These are phyloP conservation scores for Phanerodontia chrysosporium DNA, from an alignment of 768 basidiomycete genomes.

Conservation along the genomic window DNA sequence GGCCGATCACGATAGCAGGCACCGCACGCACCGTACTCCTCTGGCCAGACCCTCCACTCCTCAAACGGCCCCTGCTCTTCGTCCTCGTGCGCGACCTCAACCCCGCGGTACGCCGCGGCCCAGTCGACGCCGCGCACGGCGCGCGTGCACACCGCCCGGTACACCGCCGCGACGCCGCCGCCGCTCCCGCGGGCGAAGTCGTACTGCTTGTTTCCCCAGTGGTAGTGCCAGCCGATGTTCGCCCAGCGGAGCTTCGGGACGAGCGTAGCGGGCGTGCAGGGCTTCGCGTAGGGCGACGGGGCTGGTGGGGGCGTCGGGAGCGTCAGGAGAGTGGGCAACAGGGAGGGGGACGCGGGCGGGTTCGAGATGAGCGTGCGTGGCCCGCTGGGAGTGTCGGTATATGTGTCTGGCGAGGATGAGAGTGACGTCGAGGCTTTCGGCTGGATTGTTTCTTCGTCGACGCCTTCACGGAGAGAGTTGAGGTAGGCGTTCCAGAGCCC, in stretches of 20 bases:
- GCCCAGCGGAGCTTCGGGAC: constrained; percentile 87
- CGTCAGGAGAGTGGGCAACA: constrained; percentile 46
- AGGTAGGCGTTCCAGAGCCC: constrained; percentile 76
- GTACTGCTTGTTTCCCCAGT: constrained; percentile 96
- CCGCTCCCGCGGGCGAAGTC: constrained; percentile 75
- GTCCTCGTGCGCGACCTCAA: constrained; percentile 40
- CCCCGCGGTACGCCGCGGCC: constrained; percentile 51
- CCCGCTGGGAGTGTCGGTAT: constrained; percentile 34
- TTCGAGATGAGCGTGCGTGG: constrained; percentile 72
- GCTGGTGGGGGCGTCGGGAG: constrained; percentile 57
- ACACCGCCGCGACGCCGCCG: constrained; percentile 48
- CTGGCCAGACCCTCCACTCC: constrained; percentile 66
- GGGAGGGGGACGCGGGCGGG: constrained; percentile 55
- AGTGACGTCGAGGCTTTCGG: constrained; percentile 45
- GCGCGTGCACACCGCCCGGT: constrained; percentile 55
- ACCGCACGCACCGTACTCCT: constrained; percentile 68
- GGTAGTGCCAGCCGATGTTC: constrained; percentile 94
- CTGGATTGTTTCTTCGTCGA: constrained; percentile 29
- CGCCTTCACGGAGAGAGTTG: constrained; percentile 26
- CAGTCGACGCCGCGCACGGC: constrained; percentile 68
- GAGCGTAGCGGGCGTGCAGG: constrained; percentile 50
- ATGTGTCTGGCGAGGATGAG: constrained; percentile 1
- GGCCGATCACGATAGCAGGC: background rate
- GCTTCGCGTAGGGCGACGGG: constrained; percentile 58
- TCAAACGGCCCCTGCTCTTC: constrained; percentile 30